Conservation (phyloP, 495 filamentous ascomycete species). For the Acidomyces sp. region DNA sequence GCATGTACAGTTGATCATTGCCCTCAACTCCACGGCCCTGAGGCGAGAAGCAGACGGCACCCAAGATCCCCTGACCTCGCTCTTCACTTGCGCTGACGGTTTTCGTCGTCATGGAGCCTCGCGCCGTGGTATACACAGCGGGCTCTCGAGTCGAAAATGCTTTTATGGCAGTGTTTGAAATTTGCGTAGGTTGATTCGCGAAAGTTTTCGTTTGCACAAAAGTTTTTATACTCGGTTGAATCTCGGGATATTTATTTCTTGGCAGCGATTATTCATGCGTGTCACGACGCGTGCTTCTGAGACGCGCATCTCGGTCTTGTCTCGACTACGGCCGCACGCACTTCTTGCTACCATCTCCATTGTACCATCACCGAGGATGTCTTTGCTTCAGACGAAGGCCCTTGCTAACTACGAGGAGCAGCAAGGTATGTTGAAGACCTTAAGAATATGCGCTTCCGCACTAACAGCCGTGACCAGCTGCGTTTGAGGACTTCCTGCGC, state of each 20-base stretch:
- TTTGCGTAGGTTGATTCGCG: slow-evolving; percentile 13
- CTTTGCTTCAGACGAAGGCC: slow-evolving; percentile 58
- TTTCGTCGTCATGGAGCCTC: slow-evolving; percentile 20
- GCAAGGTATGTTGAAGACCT: slow-evolving; percentile 41
- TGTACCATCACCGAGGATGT: slow-evolving; percentile 42
- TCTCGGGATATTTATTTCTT: no score
- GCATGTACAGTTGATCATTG: slow-evolving; percentile 21
- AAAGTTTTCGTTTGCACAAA: background rate
- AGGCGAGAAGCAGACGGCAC: slow-evolving; percentile 16
- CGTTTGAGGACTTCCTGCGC: slow-evolving; percentile 76
- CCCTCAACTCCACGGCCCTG: slow-evolving; percentile 11
- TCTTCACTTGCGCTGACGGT: slow-evolving; percentile 21
- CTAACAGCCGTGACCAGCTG: slow-evolving; percentile 39
- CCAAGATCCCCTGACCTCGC: slow-evolving; percentile 19
- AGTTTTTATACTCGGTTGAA: background rate
- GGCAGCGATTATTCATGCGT: no score
- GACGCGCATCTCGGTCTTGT: background rate
- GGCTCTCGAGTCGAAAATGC: slow-evolving; percentile 21
- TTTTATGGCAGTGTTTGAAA: slow-evolving; percentile 18
- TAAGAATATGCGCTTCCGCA: background rate
- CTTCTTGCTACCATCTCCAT: no score
- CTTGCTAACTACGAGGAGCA: slow-evolving; percentile 80
- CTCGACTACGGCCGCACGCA: background rate
- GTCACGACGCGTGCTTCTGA: background rate
- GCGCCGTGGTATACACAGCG: slow-evolving; percentile 9